A percentile compares a stretch with the other conserved stretches of the same genome.
These are phyloP conservation scores for Podaxis sp. DNA, from an alignment of 768 basidiomycete genomes.

Conservation along the genomic window DNA sequence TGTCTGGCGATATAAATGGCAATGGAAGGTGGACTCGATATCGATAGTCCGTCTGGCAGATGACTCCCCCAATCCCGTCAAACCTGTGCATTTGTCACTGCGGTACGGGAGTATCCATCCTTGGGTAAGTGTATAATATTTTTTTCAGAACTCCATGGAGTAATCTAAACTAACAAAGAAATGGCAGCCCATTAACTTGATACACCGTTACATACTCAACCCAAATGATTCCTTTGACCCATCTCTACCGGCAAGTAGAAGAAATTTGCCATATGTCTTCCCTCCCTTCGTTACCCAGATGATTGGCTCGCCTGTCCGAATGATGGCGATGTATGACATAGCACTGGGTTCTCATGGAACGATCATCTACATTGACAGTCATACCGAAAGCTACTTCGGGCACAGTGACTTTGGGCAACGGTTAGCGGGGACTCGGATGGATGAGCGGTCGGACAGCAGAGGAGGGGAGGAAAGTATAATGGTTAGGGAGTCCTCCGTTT, in stretches of 20 bases:
- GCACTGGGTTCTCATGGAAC: slow-evolving; percentile 55
- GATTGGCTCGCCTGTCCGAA: slow-evolving; percentile 51
- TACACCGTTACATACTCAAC: slow-evolving; percentile 56
- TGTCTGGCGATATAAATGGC: slow-evolving; percentile 42
- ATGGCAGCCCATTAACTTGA: slow-evolving; percentile 52
- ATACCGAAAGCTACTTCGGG: slow-evolving; percentile 46
- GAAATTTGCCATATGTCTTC: slow-evolving; percentile 44
- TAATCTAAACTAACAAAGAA: neutral
- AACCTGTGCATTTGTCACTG: slow-evolving; percentile 42
- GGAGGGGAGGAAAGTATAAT: slow-evolving; percentile 12
- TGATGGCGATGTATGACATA: slow-evolving; percentile 52
- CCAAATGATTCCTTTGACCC: slow-evolving; percentile 36
- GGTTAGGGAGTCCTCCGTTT: slow-evolving; percentile 17
- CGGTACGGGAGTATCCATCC: slow-evolving; percentile 59
- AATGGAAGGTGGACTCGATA: slow-evolving; percentile 50
- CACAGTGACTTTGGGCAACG: slow-evolving; percentile 52
- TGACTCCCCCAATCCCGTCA: neutral
- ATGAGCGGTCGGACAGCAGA: slow-evolving; percentile 18
- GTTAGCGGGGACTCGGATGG: slow-evolving; percentile 37
- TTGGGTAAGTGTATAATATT: slow-evolving; percentile 34
- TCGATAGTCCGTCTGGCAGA: slow-evolving; percentile 26
- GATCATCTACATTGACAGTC: slow-evolving; percentile 62
- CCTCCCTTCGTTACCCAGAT: slow-evolving; percentile 31
- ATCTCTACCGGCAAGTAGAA: slow-evolving; percentile 18
- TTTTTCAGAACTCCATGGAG: neutral